Conservation (phyloP, 768 basidiomycete species). For the Mycena filopes region DNA sequence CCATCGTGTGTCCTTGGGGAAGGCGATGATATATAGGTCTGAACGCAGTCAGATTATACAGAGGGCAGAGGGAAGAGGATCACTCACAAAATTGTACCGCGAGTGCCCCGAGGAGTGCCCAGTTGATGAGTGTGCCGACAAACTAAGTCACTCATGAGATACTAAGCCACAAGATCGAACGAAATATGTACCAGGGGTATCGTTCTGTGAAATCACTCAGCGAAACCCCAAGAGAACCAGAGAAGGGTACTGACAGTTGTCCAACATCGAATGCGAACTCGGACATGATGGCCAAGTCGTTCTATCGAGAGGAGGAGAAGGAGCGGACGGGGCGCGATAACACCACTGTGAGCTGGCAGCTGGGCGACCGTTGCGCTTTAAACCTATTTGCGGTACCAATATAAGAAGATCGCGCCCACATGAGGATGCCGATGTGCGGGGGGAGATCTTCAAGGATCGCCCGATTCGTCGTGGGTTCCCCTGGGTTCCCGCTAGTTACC, state of each 20-base stretch:
- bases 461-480: too few species aligned
- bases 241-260: background rate
- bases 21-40: slow-evolving; percentile 46
- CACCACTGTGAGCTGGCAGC: too few species aligned
- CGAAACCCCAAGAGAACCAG: background rate
- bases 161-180: background rate
- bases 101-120: slow-evolving; percentile 23
- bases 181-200: slow-evolving; percentile 10
- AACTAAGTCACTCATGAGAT: slow-evolving; percentile 15
- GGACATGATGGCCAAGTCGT: slow-evolving; percentile 1
- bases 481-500: too few species aligned
- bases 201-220: background rate
- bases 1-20: slow-evolving; percentile 36
- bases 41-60: too few species aligned
- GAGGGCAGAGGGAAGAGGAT: too few species aligned
- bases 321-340: too few species aligned
- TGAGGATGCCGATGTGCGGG: too few species aligned
- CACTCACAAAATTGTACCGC: slow-evolving; percentile 20
- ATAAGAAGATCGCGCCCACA: too few species aligned
- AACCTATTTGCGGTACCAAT: too few species aligned
- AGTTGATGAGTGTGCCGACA: slow-evolving; percentile 28
- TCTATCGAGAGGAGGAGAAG: too few species aligned
- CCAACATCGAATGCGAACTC: background rate
- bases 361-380: too few species aligned
- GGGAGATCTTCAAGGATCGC: too few species aligned